A percentile compares a stretch with the other conserved stretches of the same genome.
Conservation (phyloP, 768 basidiomycete genomes). For the Xanthoconium stramineum region DNA sequence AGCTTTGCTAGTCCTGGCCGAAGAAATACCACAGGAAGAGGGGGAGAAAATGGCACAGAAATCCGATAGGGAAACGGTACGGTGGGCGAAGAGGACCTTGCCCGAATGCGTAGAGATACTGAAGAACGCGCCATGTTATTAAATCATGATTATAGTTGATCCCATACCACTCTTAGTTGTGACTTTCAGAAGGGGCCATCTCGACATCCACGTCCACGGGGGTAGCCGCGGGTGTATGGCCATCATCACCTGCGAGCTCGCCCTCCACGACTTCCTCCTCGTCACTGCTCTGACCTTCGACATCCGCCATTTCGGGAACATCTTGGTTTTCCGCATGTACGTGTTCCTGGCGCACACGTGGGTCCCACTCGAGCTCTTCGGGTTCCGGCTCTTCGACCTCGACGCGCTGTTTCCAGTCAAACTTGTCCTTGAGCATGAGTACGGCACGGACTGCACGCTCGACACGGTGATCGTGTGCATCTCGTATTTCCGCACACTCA, state of each 20-base stretch:
- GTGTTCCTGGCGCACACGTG: constrained; percentile 35
- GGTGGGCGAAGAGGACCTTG: constrained; percentile 43
- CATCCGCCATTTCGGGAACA: constrained; percentile 22
- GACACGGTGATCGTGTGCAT: constrained; percentile 70
- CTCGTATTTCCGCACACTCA: constrained; percentile 64
- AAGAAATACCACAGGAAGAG: constrained; percentile 28
- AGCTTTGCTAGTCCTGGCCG: constrained; percentile 50
- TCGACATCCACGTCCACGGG: constrained; percentile 26
- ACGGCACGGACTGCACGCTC: constrained; percentile 81
- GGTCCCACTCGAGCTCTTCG: constrained; percentile 73
- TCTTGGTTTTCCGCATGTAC: constrained; percentile 4
- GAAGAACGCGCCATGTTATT: constrained; percentile 39
- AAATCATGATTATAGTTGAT: neutral
- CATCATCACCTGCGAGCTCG: constrained; percentile 32
- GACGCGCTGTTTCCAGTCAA: constrained; percentile 81
- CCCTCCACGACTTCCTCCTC: constrained; percentile 39
- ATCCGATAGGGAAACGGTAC: constrained; percentile 21
- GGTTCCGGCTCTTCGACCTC: constrained; percentile 77
- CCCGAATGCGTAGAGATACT: constrained; percentile 40
- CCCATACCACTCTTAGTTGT: constrained; percentile 4
- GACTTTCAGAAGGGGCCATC: constrained; percentile 13
- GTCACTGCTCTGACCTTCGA: constrained; percentile 35
- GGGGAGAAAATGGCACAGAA: constrained; percentile 21
- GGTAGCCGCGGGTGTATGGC: constrained; percentile 20
- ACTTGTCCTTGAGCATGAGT: constrained; percentile 71